Percentiles rank a stretch among this genome's conserved stretches.
Evolutionary conservation across 2,329 filamentous ascomycete genomes (phyloP).

Genomic region (Septoria petroselini): DNA sequence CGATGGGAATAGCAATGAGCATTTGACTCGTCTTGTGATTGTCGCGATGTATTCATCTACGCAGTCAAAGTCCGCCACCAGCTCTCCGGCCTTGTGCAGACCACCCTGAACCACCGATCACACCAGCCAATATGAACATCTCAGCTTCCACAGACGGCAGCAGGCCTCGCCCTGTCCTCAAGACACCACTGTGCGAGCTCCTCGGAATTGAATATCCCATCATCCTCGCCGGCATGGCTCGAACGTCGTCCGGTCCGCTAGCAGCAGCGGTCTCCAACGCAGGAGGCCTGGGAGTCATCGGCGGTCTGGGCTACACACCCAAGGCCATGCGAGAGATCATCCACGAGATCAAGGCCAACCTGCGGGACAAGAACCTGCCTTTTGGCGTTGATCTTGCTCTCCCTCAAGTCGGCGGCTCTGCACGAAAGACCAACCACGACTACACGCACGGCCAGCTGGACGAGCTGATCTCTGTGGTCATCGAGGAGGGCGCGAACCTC

Average conservation of each 20-base stretch:
- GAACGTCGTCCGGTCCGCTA: conserved; percentile 72
- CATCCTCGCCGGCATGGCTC: conserved; percentile 90
- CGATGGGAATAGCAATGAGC: no score
- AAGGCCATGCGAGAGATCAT: conserved; percentile 75
- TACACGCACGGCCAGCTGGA: conserved; percentile 88
- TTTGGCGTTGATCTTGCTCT: conserved; percentile 92
- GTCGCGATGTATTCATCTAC: no score
- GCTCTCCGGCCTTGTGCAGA: neutral
- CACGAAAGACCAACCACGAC: conserved; percentile 90
- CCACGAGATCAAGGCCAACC: conserved; percentile 75
- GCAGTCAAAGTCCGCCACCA: no score
- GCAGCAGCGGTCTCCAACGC: conserved; percentile 87
- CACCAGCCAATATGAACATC: conserved; percentile 8
- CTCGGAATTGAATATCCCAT: conserved; percentile 84
- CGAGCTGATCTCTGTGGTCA: conserved; percentile 80
- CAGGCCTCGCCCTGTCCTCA: conserved; percentile 51
- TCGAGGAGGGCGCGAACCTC: conserved; percentile 75
- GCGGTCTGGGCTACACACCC: conserved; percentile 67
- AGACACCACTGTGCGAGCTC: conserved; percentile 73
- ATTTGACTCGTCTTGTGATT: no score
- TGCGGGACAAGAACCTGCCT: conserved; percentile 65
- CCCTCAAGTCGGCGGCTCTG: conserved; percentile 78
- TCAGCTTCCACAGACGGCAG: conserved; percentile 8
- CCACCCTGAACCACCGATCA: neutral
- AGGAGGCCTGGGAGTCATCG: conserved; percentile 69